phyloP scores from a whole-genome alignment of 2,329 filamentous ascomycete genomes.

The Sarocladiaceae sp. region DNA sequence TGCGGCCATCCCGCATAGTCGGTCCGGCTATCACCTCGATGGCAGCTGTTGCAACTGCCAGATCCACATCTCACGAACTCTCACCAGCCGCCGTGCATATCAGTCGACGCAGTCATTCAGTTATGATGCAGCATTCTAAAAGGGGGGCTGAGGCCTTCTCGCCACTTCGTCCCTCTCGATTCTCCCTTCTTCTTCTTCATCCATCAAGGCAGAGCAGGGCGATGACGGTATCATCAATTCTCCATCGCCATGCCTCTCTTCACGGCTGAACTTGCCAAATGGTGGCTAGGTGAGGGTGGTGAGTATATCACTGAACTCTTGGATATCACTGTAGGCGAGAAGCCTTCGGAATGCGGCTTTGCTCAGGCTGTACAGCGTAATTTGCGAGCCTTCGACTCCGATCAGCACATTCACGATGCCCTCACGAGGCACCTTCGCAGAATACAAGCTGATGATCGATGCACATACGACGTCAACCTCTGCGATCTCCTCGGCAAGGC shows the following conservation, averaged over 20 bases:
- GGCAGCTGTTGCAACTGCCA: too few relatives aligned
- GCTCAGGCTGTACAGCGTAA: constrained; percentile 22
- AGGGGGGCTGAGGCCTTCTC: too few relatives aligned
- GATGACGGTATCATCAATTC: background rate
- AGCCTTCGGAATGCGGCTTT: constrained; percentile 25
- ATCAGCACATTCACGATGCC: constrained; percentile 14
- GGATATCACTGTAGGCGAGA: constrained; percentile 12
- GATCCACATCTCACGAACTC: too few relatives aligned
- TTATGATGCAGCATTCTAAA: too few relatives aligned
- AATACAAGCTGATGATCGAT: constrained; percentile 13
- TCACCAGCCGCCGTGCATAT: too few relatives aligned
- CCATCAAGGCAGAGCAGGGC: background rate
- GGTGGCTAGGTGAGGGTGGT: constrained; percentile 25
- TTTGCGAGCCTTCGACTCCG: constrained; percentile 26
- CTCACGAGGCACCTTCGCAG: constrained; percentile 16
- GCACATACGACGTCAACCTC: constrained; percentile 20
- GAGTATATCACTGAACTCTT: constrained; percentile 21
- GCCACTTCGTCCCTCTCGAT: too few relatives aligned
- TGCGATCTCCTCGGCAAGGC: constrained; percentile 21
- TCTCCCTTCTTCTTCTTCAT: background rate
- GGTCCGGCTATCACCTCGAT: too few relatives aligned
- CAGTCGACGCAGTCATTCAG: too few relatives aligned
- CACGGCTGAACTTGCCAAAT: constrained; percentile 24
- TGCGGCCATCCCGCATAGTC: too few relatives aligned
- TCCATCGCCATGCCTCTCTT: constrained; percentile 22